Evolutionary conservation across 2,329 filamentous ascomycete species (phyloP).

Genomic region (Epichloe sibirici): DNA sequence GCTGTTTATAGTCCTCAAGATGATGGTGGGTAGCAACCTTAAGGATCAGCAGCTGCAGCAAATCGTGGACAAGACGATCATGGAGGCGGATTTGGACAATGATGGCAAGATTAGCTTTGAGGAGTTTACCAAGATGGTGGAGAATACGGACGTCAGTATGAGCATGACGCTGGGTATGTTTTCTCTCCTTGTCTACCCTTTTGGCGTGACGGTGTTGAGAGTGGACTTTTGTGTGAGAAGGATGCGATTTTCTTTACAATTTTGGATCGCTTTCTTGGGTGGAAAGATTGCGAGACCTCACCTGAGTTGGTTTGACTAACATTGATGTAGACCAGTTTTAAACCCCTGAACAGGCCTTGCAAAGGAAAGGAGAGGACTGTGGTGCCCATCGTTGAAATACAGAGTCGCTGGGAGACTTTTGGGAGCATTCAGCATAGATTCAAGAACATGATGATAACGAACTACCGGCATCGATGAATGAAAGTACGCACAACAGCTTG

Average conservation of each 20-base stretch:
- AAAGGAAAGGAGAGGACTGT: background rate
- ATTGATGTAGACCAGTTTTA: background rate
- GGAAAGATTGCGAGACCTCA: no score
- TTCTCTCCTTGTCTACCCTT: background rate
- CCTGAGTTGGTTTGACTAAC: background rate
- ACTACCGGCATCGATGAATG: constrained; percentile 7
- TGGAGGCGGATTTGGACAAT: constrained; percentile 93
- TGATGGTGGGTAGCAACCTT: constrained; percentile 99
- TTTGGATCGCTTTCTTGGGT: background rate
- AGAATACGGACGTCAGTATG: constrained; percentile 74
- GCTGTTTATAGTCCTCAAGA: constrained; percentile 98
- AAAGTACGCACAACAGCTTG: no score
- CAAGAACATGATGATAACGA: constrained; percentile 17
- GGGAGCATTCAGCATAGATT: constrained; percentile 6
- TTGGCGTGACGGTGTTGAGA: no score
- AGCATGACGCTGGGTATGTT: constrained; percentile 57
- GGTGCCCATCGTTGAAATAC: background rate
- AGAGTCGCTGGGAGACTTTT: constrained; percentile 8
- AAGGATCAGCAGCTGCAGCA: constrained; percentile 98
- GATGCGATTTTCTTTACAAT: background rate
- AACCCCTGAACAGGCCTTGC: background rate
- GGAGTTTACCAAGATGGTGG: constrained; percentile 98
- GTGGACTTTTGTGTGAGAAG: no score
- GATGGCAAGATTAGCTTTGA: constrained; percentile 99
- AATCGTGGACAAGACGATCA: constrained; percentile 99